Base-by-base conservation (phyloP, 495 filamentous ascomycete genomes). In the Hypomontagnella monticulosa region DNA sequence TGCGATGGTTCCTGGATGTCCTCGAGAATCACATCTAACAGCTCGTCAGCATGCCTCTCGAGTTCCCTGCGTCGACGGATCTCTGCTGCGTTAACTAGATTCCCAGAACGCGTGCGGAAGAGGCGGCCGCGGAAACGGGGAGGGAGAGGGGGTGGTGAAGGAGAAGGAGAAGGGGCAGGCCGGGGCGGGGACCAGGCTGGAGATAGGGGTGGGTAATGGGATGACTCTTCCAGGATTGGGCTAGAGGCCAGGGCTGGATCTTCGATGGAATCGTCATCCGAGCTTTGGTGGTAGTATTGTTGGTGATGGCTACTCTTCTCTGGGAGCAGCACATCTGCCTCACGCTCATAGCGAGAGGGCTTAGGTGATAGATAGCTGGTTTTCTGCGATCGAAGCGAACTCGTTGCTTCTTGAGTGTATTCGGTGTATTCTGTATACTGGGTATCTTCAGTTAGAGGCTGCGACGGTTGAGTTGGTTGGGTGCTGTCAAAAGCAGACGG, bases 21-120 rank as follows among this genome's bases (percentile, higher is more conserved):
- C 12, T 68, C 60, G 46, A 74, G 47, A 5, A 74, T 52, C 41
- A 69, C 54, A 15, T 72, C 55, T 8, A 74, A 58, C 2, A 67
- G 30, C 50, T 69, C 67, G 0, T 60, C 44, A 11, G 50, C 62
- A 16, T 67, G 43, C 14, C 32, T 33, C 36, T 71, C 64, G 0
- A 37, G 30, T 33, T 71, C 64, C 46, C 65, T 61, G 7, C 67
- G 67, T 4, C 54, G 59, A 11, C 57, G 63, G 6, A 71, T 62
- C 32, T 75, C 67, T 2, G 66, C 52, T 0, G 48, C 52, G 16
- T 23, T 70, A 11, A 23, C 60, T 3, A 74, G 47, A 32, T 59
- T 65, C 1, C 71, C 71, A 4, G 71, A 74, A 8, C 60, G 53
- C 14, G 71, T 70, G 38, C 71, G 71, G 33, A 67, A 72, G 38